Percentiles rank a stretch among this genome's conserved stretches.
phyloP scores from a whole-genome alignment of 345 rosid species.

The Psidium guajava region DNA sequence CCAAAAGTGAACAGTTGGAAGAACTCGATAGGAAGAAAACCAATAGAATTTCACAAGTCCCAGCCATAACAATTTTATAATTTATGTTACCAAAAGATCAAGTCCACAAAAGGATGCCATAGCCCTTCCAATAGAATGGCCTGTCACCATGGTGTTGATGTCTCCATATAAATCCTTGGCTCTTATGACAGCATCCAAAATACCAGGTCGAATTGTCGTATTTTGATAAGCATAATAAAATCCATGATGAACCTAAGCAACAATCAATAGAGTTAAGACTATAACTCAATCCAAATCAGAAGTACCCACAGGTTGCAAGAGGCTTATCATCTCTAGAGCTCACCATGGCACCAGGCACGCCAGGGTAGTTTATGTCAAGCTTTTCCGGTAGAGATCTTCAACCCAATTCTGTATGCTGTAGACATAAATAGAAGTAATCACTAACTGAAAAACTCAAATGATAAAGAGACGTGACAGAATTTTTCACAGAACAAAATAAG shows the following conservation, averaged over 20 bases:
- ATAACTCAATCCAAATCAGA: neutral
- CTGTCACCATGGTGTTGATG: slow-evolving; percentile 66
- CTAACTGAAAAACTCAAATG: neutral
- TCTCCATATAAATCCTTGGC: slow-evolving; percentile 55
- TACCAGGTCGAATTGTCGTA: slow-evolving; percentile 74
- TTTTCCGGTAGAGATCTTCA: slow-evolving; percentile 85
- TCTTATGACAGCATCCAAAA: slow-evolving; percentile 46
- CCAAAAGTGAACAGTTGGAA: neutral
- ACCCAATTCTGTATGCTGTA: slow-evolving; percentile 92
- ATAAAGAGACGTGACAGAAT: neutral
- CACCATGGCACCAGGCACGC: slow-evolving; percentile 93
- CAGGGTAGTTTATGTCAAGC: slow-evolving; percentile 87
- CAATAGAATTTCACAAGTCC: neutral
- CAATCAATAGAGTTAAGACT: neutral
- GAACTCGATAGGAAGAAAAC: neutral
- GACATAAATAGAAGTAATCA: neutral
- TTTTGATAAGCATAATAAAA: slow-evolving; percentile 89
- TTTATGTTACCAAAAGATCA: slow-evolving; percentile 55
- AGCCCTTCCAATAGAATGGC: slow-evolving; percentile 98
- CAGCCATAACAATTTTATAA: too few relatives aligned
- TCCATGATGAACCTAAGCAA: slow-evolving; percentile 80
- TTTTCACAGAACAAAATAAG: neutral
- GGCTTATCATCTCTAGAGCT: slow-evolving; percentile 7
- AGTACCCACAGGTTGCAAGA: neutral
- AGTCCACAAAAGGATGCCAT: slow-evolving; percentile 87